These are phyloP conservation scores for Xanthoparmelia taractica DNA, from an alignment of 495 filamentous ascomycete genomes.

Conservation along the genomic window DNA sequence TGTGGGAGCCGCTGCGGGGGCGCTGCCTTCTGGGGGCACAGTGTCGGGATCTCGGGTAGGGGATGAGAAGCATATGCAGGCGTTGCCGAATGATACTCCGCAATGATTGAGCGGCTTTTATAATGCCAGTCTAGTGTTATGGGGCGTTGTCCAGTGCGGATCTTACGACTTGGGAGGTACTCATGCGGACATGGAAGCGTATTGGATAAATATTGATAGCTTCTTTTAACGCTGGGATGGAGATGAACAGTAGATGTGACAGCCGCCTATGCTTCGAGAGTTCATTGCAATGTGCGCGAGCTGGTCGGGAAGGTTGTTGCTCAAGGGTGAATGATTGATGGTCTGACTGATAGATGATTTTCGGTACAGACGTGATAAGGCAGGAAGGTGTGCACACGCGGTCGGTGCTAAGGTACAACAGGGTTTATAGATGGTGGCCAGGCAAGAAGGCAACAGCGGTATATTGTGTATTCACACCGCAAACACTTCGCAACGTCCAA, in stretches of 20 bases:
- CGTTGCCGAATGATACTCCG: conserved; percentile 12
- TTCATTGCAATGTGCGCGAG: background rate
- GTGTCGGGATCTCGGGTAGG: background rate
- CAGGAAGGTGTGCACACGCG: background rate
- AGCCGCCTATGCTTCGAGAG: background rate
- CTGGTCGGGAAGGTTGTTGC: background rate
- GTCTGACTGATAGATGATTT: background rate
- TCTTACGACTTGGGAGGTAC: background rate
- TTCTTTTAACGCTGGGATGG: background rate
- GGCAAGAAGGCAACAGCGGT: background rate
- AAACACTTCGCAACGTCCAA: background rate
- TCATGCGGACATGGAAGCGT: background rate
- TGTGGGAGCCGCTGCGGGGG: conserved; percentile 45
- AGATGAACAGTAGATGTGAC: no score
- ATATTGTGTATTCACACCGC: background rate
- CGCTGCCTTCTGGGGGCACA: conserved; percentile 1
- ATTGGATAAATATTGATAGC: background rate
- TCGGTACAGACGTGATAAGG: background rate
- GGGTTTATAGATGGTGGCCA: background rate
- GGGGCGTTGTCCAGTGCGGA: background rate
- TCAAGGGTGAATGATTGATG: background rate
- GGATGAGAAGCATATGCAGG: background rate
- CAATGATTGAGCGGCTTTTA: background rate
- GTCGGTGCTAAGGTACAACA: background rate
- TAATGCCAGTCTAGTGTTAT: background rate